Conservation (phyloP, 148 eudicot species). For the Cornus florida region DNA sequence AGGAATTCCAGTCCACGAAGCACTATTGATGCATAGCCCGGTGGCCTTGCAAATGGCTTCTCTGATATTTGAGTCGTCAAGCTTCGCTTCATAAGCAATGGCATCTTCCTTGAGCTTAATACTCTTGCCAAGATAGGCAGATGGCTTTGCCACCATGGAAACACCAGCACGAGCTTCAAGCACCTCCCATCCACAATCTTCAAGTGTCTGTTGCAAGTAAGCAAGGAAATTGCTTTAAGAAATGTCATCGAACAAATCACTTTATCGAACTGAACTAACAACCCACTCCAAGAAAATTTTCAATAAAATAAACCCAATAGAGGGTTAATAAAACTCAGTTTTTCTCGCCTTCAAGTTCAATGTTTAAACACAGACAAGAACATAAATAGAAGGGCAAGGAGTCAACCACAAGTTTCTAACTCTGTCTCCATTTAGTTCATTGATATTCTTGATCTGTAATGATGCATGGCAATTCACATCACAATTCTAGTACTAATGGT, state of each 20-base stretch:
- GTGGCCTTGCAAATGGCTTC: conserved; percentile 70
- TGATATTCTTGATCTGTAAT: too few relatives aligned
- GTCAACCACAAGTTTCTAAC: too few relatives aligned
- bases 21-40: conserved; percentile 80
- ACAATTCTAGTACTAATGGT: too few relatives aligned
- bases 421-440: too few relatives aligned
- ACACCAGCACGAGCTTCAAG: conserved; percentile 71
- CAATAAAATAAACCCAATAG: neutral
- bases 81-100: conserved; percentile 41
- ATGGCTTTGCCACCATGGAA: conserved; percentile 84
- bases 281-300: neutral
- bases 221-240: conserved; percentile 1
- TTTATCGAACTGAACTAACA: neutral
- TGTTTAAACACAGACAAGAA: neutral
- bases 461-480: too few relatives aligned
- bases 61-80: conserved; percentile 66
- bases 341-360: neutral
- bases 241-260: too few relatives aligned
- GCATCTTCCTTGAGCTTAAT: conserved; percentile 40
- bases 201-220: conserved; percentile 52
- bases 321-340: neutral
- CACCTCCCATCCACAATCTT: conserved; percentile 91
- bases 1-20: conserved; percentile 88
- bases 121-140: conserved; percentile 62
- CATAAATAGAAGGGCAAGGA: too few relatives aligned